Evolutionary conservation across 179 eudicot species (phyloP).

Genomic region (Corrigiola litoralis): DNA sequence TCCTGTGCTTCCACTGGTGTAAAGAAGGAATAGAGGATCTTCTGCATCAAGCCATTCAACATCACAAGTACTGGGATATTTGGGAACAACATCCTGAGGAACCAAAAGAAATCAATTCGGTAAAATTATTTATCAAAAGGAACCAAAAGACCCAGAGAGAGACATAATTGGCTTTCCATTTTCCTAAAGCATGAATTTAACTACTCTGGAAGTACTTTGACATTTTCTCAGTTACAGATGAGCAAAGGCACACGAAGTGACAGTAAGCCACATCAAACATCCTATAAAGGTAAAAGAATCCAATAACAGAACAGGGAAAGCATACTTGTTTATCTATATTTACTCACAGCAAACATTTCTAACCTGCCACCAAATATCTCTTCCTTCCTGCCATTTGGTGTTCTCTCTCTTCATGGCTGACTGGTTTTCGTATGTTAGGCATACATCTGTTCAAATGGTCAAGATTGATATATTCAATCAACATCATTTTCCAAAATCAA

Average conservation of each 20-base stretch:
- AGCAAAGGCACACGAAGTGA: no score
- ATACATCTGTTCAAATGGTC: slow-evolving; percentile 53
- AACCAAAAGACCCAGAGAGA: not conserved
- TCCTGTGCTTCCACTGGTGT: slow-evolving; percentile 98
- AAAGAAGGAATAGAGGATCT: slow-evolving; percentile 89
- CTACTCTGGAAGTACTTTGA: not conserved
- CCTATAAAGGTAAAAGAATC: not conserved
- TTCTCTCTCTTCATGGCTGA: slow-evolving; percentile 66
- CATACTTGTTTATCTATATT: not conserved
- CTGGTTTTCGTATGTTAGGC: slow-evolving; percentile 79
- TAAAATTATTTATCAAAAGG: not conserved
- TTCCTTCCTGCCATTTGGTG: slow-evolving; percentile 74
- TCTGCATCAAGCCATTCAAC: slow-evolving; percentile 97
- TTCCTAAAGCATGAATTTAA: not conserved
- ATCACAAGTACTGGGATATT: slow-evolving; percentile 68
- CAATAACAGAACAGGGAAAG: not conserved
- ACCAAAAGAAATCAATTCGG: not conserved
- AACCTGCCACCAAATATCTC: slow-evolving; percentile 99
- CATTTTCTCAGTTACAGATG: not conserved
- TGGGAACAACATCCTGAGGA: slow-evolving; percentile 77
- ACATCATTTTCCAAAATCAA: not conserved
- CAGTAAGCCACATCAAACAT: not conserved
- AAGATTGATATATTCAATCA: not conserved
- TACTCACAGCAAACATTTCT: slow-evolving; percentile 10
- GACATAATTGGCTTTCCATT: not conserved